A percentile compares a stretch with the other conserved stretches of the same genome.
Conservation (phyloP, 176 grass and related monocot genomes). For the Rhynchospora breviuscula region DNA sequence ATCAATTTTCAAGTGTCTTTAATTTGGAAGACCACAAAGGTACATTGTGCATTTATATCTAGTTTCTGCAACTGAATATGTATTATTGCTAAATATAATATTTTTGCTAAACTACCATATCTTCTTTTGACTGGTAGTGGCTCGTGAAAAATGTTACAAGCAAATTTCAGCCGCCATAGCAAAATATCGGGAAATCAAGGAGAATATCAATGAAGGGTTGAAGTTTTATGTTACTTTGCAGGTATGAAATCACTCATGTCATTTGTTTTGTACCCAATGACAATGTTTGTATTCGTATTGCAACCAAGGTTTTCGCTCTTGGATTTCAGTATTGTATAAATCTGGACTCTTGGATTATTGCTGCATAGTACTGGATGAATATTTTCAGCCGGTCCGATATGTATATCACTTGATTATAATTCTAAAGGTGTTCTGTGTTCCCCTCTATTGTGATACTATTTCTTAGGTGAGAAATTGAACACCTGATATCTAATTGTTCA, state of each 20-base stretch:
- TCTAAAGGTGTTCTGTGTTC: no score
- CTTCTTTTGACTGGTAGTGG: constrained; percentile 43
- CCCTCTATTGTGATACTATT: no score
- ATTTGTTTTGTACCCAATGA: not conserved
- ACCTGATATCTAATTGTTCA: not conserved
- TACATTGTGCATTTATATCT: constrained; percentile 22
- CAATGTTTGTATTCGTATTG: constrained; percentile 6
- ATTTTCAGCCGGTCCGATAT: not conserved
- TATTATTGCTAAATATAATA: constrained; percentile 14
- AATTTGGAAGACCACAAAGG: constrained; percentile 96
- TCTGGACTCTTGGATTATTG: not conserved
- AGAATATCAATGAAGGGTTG: constrained; percentile 87
- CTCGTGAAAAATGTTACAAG: constrained; percentile 86
- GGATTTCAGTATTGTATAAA: not conserved
- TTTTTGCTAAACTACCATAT: constrained; percentile 17
- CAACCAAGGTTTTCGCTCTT: not conserved
- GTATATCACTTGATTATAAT: no score
- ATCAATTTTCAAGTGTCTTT: constrained; percentile 78
- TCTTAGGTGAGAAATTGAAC: not conserved
- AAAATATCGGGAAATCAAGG: constrained; percentile 83
- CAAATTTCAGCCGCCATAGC: constrained; percentile 87
- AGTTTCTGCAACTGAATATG: constrained; percentile 4
- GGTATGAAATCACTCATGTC: constrained; percentile 32
- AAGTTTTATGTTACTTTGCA: constrained; percentile 94
- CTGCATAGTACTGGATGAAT: no score